These are phyloP conservation scores for Phytopythium sindhum DNA, from an alignment of 352 stramenopile species.

Conservation along the genomic window DNA sequence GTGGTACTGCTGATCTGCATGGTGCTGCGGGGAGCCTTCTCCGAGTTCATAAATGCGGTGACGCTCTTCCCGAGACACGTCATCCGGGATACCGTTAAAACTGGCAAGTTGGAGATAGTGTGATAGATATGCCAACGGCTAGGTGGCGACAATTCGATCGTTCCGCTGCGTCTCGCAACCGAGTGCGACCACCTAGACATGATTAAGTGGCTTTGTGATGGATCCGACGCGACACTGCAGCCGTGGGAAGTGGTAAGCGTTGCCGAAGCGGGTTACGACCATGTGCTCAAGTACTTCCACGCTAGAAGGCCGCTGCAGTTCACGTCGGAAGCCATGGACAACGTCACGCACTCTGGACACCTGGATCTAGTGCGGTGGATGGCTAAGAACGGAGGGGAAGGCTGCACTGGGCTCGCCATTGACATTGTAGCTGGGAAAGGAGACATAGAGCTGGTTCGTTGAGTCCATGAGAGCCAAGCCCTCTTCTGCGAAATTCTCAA, in stretches of 20 bases:
- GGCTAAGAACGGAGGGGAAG: neutral
- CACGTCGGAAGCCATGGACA: neutral
- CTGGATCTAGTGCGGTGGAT: neutral
- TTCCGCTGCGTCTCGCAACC: neutral
- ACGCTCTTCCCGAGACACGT: neutral
- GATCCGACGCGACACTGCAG: neutral
- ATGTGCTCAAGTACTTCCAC: neutral
- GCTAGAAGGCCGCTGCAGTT: neutral
- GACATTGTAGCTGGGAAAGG: neutral
- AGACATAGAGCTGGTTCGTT: neutral
- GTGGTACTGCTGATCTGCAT: neutral
- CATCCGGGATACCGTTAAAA: neutral
- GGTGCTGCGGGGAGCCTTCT: neutral
- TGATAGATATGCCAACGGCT: neutral
- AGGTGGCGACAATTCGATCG: neutral
- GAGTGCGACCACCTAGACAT: neutral
- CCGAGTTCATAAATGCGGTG: neutral
- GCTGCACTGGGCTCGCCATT: neutral
- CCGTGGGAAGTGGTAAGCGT: neutral
- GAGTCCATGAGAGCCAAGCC: neutral
- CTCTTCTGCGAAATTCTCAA: neutral
- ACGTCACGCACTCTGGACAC: neutral
- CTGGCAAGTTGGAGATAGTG: neutral
- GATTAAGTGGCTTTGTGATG: neutral
- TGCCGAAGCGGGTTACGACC: neutral